Base-by-base conservation (phyloP, 2,329 filamentous ascomycete species). In the Ophiostoma sp. region DNA sequence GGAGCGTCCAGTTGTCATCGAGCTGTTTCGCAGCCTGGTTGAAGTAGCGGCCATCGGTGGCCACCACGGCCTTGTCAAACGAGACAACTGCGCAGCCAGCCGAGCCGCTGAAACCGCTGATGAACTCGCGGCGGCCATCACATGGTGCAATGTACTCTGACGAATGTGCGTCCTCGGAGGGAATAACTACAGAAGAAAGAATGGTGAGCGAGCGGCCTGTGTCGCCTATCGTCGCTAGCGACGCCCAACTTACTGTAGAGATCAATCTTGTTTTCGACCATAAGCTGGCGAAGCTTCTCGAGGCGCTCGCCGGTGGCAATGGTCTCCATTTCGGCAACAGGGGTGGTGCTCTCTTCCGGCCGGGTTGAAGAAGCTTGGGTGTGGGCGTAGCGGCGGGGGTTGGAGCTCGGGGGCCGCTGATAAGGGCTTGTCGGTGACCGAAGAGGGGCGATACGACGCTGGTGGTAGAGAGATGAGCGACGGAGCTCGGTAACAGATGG, bases 61-160 rank as follows among this genome's bases (percentile, higher is more conserved):
- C 92, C 69, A 99, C 81, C 14, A 92, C 92, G 16, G 95, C 95
- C 78, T 93, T 93, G 66, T 92, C 89, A 65, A 87, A 85, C 2
- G 93, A 95, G 68, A 99, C 84, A 66, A 99, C 89, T 52, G 93
- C 95, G 72, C 92, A 96, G 69, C 95, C 95, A 60, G 95, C 94
- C 9, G 95, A 99, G 68, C 95, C 95, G 69, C 92, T 92, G 79
- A 99, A 99, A 40, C 95, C 94, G 70, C 88, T 93, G 74, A 99
- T 96, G 76, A 89, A 97, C 76, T 89, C 92, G 82, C 95, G 89
- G 73, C 95, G 88, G 70, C 86, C 93, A 81, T 99, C 95, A 77
- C 92, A 97, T n/a, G 89, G 88, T 66, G 95, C 95, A 78, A 97
- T 97, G 79, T 99, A 99, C 81, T 99, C 95, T 73, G 94, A 98